Conservation (phyloP, 1,284 basidiomycete genomes). For the Hymenochaete sp. region DNA sequence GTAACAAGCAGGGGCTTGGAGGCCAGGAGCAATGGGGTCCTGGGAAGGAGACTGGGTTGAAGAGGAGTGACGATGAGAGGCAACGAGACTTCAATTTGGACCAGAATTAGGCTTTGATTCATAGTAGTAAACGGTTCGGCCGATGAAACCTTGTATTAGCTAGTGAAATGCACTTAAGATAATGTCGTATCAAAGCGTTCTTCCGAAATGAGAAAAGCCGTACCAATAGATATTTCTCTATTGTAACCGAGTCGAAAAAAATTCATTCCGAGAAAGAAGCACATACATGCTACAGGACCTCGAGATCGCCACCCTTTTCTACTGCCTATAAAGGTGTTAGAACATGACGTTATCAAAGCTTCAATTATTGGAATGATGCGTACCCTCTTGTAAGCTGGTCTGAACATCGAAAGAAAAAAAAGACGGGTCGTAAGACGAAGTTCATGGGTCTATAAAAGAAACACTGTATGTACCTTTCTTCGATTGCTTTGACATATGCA, state of each 20-base stretch:
- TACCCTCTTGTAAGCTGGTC: conserved; percentile 27
- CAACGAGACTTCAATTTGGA: conserved; percentile 7
- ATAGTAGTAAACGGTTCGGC: too few species aligned
- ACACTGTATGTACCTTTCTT: conserved; percentile 24
- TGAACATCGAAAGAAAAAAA: conserved; percentile 9
- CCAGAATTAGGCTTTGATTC: too few species aligned
- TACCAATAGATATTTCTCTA: too few species aligned
- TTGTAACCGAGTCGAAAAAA: too few species aligned
- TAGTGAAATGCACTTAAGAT: too few species aligned
- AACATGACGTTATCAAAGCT: not conserved
- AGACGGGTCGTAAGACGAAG: not conserved
- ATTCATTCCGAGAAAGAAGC: too few species aligned
- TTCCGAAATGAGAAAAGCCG: too few species aligned
- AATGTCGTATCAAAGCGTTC: too few species aligned
- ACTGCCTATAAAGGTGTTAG: conserved; percentile 5
- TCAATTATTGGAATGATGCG: conserved; percentile 7
- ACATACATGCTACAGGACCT: too few species aligned
- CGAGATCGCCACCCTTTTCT: conserved; percentile 14
- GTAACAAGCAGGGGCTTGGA: conserved; percentile 23
- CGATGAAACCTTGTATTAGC: too few species aligned
- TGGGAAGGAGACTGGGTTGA: conserved; percentile 2
- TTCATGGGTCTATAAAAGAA: not conserved
- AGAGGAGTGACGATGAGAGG: conserved; percentile 8
- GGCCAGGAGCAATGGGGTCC: conserved; percentile 19
- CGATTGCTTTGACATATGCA: conserved; percentile 27